These are phyloP conservation scores for Phoma herbarum DNA, from an alignment of 2,329 filamentous ascomycete species.

Conservation along the genomic window DNA sequence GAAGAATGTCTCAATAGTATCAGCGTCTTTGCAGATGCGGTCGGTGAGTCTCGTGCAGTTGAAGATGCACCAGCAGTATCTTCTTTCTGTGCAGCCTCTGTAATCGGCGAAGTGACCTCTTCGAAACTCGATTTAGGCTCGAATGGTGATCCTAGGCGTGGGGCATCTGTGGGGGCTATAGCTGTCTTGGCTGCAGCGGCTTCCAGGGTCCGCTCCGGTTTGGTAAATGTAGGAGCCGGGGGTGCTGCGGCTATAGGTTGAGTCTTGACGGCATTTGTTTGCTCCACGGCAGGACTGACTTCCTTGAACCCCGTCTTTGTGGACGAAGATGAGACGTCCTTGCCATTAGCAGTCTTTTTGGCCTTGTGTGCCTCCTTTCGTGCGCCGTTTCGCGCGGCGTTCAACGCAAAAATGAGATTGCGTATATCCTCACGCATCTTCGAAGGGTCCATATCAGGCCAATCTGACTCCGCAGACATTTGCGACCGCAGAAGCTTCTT, in stretches of 20 bases:
- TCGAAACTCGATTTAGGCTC: background rate
- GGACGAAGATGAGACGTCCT: background rate
- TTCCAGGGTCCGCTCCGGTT: background rate
- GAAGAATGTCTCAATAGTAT: background rate
- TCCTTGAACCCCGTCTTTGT: background rate
- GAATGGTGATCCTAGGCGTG: background rate
- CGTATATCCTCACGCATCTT: slow-evolving; percentile 72
- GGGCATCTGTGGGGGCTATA: background rate
- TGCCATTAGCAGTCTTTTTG: slow-evolving; percentile 17
- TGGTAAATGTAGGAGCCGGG: background rate
- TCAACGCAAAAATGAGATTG: slow-evolving; percentile 69
- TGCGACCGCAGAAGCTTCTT: slow-evolving; percentile 71
- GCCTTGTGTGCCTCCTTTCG: slow-evolving; percentile 19
- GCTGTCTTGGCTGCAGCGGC: background rate
- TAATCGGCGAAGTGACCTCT: background rate
- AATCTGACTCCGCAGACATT: slow-evolving; percentile 65
- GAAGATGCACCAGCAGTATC: too few species aligned
- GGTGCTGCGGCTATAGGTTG: background rate
- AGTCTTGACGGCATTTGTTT: background rate
- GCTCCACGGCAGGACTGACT: background rate
- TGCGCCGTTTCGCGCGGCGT: slow-evolving; percentile 56
- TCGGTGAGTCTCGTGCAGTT: background rate
- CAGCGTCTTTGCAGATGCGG: background rate
- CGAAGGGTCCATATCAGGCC: slow-evolving; percentile 63
- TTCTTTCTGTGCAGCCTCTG: background rate